Percentiles rank a stretch among this genome's conserved stretches.
Conservation (phyloP, 108 stramenopile genomes). For the Skeletonema costatum region DNA sequence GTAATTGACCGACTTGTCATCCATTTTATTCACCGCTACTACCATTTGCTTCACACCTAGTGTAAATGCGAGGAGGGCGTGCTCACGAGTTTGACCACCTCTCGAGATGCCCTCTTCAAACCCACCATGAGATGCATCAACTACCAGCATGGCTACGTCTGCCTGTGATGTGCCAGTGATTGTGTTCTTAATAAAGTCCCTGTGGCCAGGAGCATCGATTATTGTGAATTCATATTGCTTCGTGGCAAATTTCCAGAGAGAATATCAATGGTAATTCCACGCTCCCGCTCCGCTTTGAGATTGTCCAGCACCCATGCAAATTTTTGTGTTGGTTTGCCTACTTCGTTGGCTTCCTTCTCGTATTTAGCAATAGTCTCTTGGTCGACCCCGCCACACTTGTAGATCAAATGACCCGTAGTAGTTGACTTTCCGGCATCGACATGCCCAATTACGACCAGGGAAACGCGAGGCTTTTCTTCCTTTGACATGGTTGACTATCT, state of each 20-base stretch:
- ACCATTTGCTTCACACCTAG: constrained; percentile 97
- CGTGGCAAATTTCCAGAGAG: constrained; percentile 91
- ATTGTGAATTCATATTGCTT: constrained; percentile 92
- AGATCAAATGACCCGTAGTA: constrained; percentile 78
- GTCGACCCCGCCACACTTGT: constrained; percentile 76
- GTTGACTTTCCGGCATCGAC: constrained; percentile 96
- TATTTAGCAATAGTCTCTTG: constrained; percentile 92
- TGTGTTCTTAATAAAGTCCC: constrained; percentile 95
- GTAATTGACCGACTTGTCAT: constrained; percentile 87
- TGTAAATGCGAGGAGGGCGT: constrained; percentile 92
- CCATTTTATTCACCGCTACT: constrained; percentile 98
- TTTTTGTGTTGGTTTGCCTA: constrained; percentile 73
- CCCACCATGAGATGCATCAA: constrained; percentile 88
- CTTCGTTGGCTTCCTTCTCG: constrained; percentile 88
- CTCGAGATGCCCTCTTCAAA: constrained; percentile 93
- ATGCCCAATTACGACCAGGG: constrained; percentile 82
- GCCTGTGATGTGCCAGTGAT: constrained; percentile 98
- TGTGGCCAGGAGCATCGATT: constrained; percentile 97
- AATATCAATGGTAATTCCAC: constrained; percentile 99
- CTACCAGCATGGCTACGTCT: constrained; percentile 94
- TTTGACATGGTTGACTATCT: constrained; percentile 21
- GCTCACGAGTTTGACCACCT: constrained; percentile 97
- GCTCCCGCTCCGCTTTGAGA: constrained; percentile 97
- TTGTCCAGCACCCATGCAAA: constrained; percentile 98
- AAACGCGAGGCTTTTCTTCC: constrained; percentile 72